Base-by-base conservation (phyloP, 768 basidiomycete species). In the Psilocybe sp. region DNA sequence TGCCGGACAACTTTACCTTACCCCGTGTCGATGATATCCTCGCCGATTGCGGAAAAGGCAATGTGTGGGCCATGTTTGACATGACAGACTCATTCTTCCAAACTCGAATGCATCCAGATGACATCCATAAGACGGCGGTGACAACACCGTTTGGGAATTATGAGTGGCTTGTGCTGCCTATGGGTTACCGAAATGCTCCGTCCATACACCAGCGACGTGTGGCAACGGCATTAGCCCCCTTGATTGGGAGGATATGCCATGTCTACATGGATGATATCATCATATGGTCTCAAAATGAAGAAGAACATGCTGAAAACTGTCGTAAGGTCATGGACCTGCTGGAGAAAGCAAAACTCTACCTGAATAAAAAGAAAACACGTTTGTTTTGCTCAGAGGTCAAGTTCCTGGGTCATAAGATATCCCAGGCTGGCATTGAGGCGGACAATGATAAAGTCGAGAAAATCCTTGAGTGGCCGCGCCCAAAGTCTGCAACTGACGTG, bases 141-240 rank as follows among this genome's bases (percentile, higher is more conserved):
- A 53, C 53, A 0, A 78, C 72, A 0, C 73, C 67, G 0, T 68
- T 68, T 18, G 71, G 77, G 0, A 49, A 62, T 0, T 77, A 67
- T 48, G 72, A 79, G 41, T 79, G 69, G 67, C 33, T 56, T 1
- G 75, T 75, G 1, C 76, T 77, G 73, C 74, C 57, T 7, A 60
- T 47, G 64, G 60, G 60, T 4, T 50, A 53, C 8, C 7, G 40
- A 50, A 48, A 69, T 43, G 55, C 66, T 2, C 66, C 65, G 2
- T 40, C 66, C 0, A 63, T 66, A 12, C 67, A 72, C 23, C 68
- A 72, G 36, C 50, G 55, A 0, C 50, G 57, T 0, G 59, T 72
- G 0, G 63, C 54, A 0, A 42, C 40, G 11, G 66, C 63, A 0
- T 56, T 79, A 0, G n/a, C 57, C 0, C n/a, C 48, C 1, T 45